These are phyloP conservation scores for Tulasnella sp. DNA, from an alignment of 768 basidiomycete species.

Conservation along the genomic window DNA sequence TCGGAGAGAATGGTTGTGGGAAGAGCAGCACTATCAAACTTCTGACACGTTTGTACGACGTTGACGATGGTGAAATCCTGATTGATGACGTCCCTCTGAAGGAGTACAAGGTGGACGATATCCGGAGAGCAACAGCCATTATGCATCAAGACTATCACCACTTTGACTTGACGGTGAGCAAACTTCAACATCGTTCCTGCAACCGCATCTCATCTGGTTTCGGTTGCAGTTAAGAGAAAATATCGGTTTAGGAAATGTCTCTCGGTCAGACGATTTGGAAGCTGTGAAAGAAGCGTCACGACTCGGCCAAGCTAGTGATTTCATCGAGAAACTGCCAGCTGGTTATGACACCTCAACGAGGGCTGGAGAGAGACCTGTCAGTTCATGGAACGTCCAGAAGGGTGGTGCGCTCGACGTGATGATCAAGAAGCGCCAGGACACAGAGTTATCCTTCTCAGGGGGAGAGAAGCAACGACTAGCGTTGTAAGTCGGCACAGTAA, in stretches of 20 bases:
- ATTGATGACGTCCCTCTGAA: conserved; percentile 32
- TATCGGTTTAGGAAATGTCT: conserved; percentile 29
- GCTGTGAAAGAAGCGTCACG: conserved; percentile 15
- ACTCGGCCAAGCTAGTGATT: conserved; percentile 15
- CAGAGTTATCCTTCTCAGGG: conserved; percentile 23
- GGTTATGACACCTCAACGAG: conserved; percentile 13
- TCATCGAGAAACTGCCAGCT: conserved; percentile 17
- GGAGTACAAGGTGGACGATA: conserved; percentile 25
- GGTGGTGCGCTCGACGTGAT: conserved; percentile 17
- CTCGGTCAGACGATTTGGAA: conserved; percentile 14
- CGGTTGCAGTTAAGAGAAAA: conserved; percentile 29
- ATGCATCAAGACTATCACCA: conserved; percentile 33
- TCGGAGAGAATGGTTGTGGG: conserved; percentile 44
- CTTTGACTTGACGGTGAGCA: conserved; percentile 27
- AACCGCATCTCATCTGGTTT: background rate
- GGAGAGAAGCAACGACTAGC: conserved; percentile 29
- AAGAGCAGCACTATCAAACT: conserved; percentile 28
- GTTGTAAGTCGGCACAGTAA: background rate
- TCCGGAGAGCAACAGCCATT: conserved; percentile 33
- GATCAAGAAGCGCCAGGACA: conserved; percentile 22
- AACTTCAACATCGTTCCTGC: background rate
- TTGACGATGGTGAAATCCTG: conserved; percentile 26
- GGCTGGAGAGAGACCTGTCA: background rate
- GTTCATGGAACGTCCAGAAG: conserved; percentile 27
- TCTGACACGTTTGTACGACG: conserved; percentile 22